These are phyloP conservation scores for Colletotrichum tropicicola DNA, from an alignment of 2,329 filamentous ascomycete species.

Conservation along the genomic window DNA sequence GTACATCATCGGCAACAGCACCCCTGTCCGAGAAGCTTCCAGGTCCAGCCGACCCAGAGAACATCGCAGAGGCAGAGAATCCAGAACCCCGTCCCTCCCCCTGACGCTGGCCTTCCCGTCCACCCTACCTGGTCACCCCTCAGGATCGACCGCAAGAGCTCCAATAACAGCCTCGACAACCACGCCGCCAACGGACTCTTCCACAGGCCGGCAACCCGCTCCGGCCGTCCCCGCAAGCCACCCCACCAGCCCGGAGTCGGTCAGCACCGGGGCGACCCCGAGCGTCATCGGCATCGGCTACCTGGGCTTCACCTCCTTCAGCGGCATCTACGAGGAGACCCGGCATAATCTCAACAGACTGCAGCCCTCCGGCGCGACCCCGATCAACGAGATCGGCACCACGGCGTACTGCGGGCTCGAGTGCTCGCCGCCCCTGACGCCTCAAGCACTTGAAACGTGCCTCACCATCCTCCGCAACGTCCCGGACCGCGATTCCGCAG, in stretches of 20 bases:
- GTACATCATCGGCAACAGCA: constrained; percentile 39
- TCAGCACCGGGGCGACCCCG: constrained; percentile 1
- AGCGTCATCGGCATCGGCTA: constrained; percentile 42
- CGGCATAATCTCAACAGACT: constrained; percentile 47
- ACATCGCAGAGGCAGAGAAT: constrained; percentile 1
- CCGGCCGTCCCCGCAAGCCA: constrained; percentile 6
- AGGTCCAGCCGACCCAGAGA: background rate
- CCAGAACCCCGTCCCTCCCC: constrained; percentile 1
- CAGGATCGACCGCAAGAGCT: background rate
- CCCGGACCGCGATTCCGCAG: constrained; percentile 36
- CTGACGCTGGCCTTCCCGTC: background rate
- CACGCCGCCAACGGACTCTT: background rate
- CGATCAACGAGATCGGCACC: constrained; percentile 19
- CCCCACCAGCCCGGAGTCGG: constrained; percentile 27
- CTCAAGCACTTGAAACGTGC: constrained; percentile 42
- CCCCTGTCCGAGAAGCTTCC: background rate
- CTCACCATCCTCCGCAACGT: constrained; percentile 48
- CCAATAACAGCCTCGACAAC: background rate
- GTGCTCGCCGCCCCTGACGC: constrained; percentile 23
- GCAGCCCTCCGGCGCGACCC: constrained; percentile 27
- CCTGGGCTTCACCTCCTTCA: constrained; percentile 55
- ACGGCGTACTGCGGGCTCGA: constrained; percentile 6
- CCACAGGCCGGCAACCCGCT: constrained; percentile 14
- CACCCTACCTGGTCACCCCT: background rate
- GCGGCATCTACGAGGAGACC: constrained; percentile 51